Base-by-base conservation (phyloP, 2,329 filamentous ascomycete genomes). In the Colletotrichum cordylinicola region DNA sequence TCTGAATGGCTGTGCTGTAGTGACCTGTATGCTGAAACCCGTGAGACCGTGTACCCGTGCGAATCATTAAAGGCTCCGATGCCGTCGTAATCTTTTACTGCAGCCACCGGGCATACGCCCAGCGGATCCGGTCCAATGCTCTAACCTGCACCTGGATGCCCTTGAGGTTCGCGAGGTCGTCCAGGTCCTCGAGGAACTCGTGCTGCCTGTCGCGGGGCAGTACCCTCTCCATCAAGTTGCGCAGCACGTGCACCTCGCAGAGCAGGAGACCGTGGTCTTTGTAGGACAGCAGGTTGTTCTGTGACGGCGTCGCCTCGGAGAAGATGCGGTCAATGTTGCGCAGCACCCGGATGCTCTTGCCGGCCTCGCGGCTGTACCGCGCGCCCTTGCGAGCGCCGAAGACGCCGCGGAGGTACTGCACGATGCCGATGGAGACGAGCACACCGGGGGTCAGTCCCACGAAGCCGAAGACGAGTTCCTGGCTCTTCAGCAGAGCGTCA, bases 401-500 rank as follows among this genome's bases (percentile, higher is more conserved):
- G 1, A 93, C 83, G 21, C 91, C 89, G 48, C 90, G 89, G 2
- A 98, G 82, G 87, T 96, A 98, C 78, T 92, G 92, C 62, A 93
- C 85, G 13, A 92, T 85, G n/a, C 92, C 93, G 77, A 96, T 92
- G 3, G 93, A 94, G 48, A 98, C 95, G 35, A 99, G 87, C n/a
- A 98, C 90, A 15, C 97, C 96, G 0, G 97, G 97, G 0, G 97
- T 98, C 31, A 99, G 88, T 8, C 96, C 96, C 48, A 99, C 93
- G 81, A 99, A 98, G n/a, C 95, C 97, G 86, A 99, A 99, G 29
- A 99, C 95, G 64, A 99, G 90, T 83, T 99, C 96, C 82, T 99
- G 97, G 81, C 96, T 98, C 87, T 97, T 98, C 74, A 99, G 90
- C 37, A 99, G 90, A 39, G 95, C 92, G 87, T 99, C 96, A 78